These are phyloP conservation scores for Gossypium longicalyx DNA, from an alignment of 345 rosid genomes.

Conservation along the genomic window DNA sequence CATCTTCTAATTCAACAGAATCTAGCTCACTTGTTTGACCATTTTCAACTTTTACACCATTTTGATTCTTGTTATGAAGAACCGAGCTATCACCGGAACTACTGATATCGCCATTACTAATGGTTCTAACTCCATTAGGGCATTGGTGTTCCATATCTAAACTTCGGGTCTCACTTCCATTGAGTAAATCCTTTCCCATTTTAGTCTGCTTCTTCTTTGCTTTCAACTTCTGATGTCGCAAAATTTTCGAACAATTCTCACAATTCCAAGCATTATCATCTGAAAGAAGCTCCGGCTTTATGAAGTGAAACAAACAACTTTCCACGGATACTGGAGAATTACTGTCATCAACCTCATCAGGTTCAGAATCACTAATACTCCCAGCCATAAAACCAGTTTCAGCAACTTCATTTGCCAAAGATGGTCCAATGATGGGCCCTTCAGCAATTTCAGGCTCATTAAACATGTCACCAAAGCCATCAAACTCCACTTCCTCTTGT, in stretches of 20 bases:
- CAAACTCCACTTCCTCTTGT: slow-evolving; percentile 62
- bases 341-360: slow-evolving; percentile 84
- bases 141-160: slow-evolving; percentile 15
- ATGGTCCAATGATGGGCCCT: slow-evolving; percentile 58
- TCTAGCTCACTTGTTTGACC: slow-evolving; percentile 19
- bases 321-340: slow-evolving; percentile 86
- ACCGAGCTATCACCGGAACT: slow-evolving; percentile 20
- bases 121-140: slow-evolving; percentile 22
- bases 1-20: slow-evolving; percentile 18
- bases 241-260: slow-evolving; percentile 67
- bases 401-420: slow-evolving; percentile 44
- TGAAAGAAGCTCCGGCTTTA: slow-evolving; percentile 76
- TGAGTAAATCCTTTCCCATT: slow-evolving; percentile 14
- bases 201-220: slow-evolving; percentile 38
- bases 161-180: slow-evolving; percentile 31
- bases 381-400: slow-evolving; percentile 47
- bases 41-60: slow-evolving; percentile 23
- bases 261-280: slow-evolving; percentile 97
- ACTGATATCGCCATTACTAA: slow-evolving; percentile 30
- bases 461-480: slow-evolving; percentile 83
- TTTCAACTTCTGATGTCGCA: slow-evolving; percentile 38
- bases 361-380: slow-evolving; percentile 82
- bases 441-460: slow-evolving; percentile 67
- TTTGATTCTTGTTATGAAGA: slow-evolving; percentile 27
- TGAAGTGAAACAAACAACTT: slow-evolving; percentile 81